Evolutionary conservation across 2,329 filamentous ascomycete species (phyloP).

Genomic region (Fusarium sp.): DNA sequence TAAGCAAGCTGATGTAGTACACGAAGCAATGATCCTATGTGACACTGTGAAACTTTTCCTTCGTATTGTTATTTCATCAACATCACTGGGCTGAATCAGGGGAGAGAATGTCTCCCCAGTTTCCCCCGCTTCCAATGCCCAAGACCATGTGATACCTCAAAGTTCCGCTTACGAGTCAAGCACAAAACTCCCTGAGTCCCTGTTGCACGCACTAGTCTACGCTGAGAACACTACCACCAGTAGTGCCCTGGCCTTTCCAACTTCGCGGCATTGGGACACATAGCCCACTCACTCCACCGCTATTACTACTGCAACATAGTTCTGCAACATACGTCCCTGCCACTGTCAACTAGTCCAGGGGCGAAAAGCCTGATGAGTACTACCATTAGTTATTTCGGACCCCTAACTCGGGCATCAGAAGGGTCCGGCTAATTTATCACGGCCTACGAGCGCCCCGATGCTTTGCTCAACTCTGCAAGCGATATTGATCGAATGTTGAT

Average conservation of each 20-base stretch:
- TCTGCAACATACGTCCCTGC: not conserved
- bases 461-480: slow-evolving; percentile 3
- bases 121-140: not conserved
- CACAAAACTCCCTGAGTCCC: not conserved
- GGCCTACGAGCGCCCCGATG: not conserved
- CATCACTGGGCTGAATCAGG: not conserved
- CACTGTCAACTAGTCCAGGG: not conserved
- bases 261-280: not conserved
- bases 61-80: not conserved
- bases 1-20: not conserved
- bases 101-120: not conserved
- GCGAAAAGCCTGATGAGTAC: not conserved
- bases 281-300: slow-evolving; percentile 1
- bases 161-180: not conserved
- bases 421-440: not conserved
- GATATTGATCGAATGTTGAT: not conserved
- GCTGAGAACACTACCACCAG: not conserved
- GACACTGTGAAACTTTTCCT: too few relatives aligned
- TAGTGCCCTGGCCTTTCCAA: not conserved
- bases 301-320: slow-evolving; percentile 1
- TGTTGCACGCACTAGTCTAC: not conserved
- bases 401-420: not conserved
- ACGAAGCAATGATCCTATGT: too few relatives aligned
- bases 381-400: not conserved
- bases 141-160: not conserved